Percentiles rank a stretch among this genome's conserved stretches.
phyloP scores from a whole-genome alignment of 805 yeast species.

The Dipodascus albidus region DNA sequence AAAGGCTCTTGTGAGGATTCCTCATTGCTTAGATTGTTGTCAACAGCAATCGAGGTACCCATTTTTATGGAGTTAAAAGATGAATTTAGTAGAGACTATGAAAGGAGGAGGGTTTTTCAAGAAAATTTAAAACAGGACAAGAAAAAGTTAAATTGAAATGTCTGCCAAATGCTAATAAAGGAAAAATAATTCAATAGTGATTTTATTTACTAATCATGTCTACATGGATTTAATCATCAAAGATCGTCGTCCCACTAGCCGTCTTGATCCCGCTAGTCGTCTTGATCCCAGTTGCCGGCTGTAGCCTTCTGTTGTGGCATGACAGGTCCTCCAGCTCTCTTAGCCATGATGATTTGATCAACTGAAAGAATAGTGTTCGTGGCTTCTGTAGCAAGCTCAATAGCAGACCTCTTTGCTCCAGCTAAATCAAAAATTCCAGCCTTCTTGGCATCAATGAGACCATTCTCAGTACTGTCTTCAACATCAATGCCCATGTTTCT shows the following conservation, averaged over 20 bases:
- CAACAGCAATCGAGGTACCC: background rate
- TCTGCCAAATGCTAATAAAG: background rate
- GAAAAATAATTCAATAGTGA: too few species aligned
- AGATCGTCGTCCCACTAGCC: too few species aligned
- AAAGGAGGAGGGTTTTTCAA: background rate
- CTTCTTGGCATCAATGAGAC: conserved; percentile 57
- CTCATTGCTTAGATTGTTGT: background rate
- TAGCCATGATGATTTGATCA: conserved; percentile 97
- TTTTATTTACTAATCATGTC: background rate
- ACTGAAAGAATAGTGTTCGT: conserved; percentile 82
- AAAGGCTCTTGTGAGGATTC: background rate
- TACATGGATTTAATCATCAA: background rate
- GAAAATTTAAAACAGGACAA: background rate
- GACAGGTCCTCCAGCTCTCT: conserved; percentile 96
- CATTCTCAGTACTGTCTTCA: conserved; percentile 41
- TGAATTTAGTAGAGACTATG: background rate
- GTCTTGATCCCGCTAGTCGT: conserved; percentile 45
- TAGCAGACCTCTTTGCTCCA: conserved; percentile 73
- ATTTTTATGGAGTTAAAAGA: too few species aligned
- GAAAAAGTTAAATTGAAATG: background rate
- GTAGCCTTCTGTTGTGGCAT: conserved; percentile 68
- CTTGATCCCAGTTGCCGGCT: conserved; percentile 96
- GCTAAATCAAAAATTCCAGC: conserved; percentile 70
- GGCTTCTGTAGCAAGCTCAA: conserved; percentile 90
- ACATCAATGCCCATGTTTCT: conserved; percentile 55